A percentile compares a stretch with the other conserved stretches of the same genome.
phyloP scores from a whole-genome alignment of 1,139 yeast genomes.

The Yamadazyma dushanensis region DNA sequence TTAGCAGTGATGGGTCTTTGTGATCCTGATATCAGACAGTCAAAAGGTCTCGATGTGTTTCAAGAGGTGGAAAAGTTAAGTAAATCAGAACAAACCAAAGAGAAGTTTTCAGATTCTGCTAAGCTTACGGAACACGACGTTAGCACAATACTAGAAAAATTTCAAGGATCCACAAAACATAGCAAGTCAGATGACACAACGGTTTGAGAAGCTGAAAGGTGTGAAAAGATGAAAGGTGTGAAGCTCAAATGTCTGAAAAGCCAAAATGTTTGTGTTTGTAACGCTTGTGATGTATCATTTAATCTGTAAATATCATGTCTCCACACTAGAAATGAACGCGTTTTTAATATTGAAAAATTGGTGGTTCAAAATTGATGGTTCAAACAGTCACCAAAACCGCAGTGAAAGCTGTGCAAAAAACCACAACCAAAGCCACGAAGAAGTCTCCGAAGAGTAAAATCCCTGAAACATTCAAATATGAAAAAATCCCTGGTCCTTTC shows the following conservation, averaged over 20 bases:
- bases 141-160: too few relatives aligned
- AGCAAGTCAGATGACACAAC: too few relatives aligned
- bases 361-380: too few relatives aligned
- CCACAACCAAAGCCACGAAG: background rate
- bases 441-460: constrained; percentile 5
- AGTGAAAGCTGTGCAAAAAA: constrained; percentile 1
- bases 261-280: too few relatives aligned
- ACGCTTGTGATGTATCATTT: too few relatives aligned
- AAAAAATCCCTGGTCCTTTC: constrained; percentile 24
- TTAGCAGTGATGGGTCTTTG: constrained; percentile 53
- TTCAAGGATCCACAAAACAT: too few relatives aligned
- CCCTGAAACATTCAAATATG: constrained; percentile 20
- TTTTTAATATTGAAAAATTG: too few relatives aligned
- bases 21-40: constrained; percentile 43
- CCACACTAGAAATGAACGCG: background rate
- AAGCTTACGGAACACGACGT: too few relatives aligned
- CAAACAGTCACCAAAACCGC: constrained; percentile 1
- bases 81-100: constrained; percentile 4
- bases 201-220: too few relatives aligned
- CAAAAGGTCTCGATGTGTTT: constrained; percentile 20
- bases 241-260: too few relatives aligned
- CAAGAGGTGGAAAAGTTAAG: constrained; percentile 12
- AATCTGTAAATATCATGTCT: too few relatives aligned
- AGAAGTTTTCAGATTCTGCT: constrained; percentile 16
- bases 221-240: too few relatives aligned